Evolutionary conservation across 2,329 filamentous ascomycete species (phyloP).

Genomic region (Berkeleyomyces basicola): DNA sequence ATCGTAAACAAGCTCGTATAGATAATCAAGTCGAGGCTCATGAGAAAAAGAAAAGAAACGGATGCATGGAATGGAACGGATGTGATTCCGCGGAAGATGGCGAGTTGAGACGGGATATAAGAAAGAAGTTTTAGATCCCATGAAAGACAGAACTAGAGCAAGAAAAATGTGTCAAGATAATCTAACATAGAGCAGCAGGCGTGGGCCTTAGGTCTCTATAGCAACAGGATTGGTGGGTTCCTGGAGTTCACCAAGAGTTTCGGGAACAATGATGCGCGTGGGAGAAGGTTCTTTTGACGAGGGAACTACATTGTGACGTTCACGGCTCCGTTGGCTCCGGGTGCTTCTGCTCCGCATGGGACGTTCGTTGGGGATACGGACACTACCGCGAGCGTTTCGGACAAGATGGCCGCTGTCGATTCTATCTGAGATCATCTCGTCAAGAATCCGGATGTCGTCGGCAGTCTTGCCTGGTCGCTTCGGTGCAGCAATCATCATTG

Average conservation of each 20-base stretch:
- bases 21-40: neutral
- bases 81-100: neutral
- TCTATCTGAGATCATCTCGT: conserved; percentile 89
- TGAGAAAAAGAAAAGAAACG: conserved; percentile 1
- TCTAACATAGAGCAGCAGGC: neutral
- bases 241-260: neutral
- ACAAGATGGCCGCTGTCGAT: conserved; percentile 61
- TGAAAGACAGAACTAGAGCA: neutral
- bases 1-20: neutral
- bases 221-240: conserved; percentile 2
- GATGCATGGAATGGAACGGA: neutral
- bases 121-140: neutral
- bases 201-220: conserved; percentile 2
- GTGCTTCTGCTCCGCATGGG: conserved; percentile 9
- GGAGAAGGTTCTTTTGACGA: conserved; percentile 9
- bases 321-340: conserved; percentile 6
- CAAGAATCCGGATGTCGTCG: conserved; percentile 88
- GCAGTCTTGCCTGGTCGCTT: conserved; percentile 50
- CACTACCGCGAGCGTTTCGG: conserved; percentile 48
- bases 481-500: conserved; percentile 17
- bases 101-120: neutral
- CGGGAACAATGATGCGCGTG: neutral
- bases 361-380: conserved; percentile 25
- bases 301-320: conserved; percentile 2
- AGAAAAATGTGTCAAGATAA: neutral